Conservation (phyloP, 75 land plant genomes). For the Cupressus sempervirens region DNA sequence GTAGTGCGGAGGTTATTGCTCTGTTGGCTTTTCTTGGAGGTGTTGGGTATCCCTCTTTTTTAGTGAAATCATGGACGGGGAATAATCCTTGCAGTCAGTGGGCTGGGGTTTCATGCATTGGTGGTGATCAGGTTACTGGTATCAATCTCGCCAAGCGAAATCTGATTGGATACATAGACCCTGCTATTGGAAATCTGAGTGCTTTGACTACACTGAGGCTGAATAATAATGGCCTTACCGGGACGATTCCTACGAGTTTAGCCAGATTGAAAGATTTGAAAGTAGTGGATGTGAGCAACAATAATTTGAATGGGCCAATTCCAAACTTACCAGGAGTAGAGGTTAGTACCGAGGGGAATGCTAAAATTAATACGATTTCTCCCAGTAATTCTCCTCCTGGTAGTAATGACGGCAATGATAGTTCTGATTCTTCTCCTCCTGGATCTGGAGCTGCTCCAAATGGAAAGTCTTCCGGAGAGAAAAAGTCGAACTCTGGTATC, state of each 20-base stretch:
- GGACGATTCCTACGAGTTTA: slow-evolving; percentile 44
- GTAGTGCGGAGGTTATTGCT: slow-evolving; percentile 46
- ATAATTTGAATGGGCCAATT: slow-evolving; percentile 55
- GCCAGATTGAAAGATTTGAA: slow-evolving; percentile 18
- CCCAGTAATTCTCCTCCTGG: slow-evolving; percentile 15
- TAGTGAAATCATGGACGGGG: slow-evolving; percentile 70
- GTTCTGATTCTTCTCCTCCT: slow-evolving; percentile 11
- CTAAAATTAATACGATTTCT: slow-evolving; percentile 25
- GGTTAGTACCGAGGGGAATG: slow-evolving; percentile 41
- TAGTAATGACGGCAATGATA: not conserved
- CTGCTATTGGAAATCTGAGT: slow-evolving; percentile 58
- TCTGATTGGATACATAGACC: slow-evolving; percentile 55
- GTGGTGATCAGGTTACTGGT: slow-evolving; percentile 21
- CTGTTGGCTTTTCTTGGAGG: slow-evolving; percentile 56
- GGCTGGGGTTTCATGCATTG: slow-evolving; percentile 48
- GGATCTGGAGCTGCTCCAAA: not conserved
- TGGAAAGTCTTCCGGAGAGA: not conserved
- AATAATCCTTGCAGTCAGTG: slow-evolving; percentile 70
- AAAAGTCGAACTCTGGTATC: slow-evolving; percentile 14
- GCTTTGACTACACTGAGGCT: slow-evolving; percentile 35
- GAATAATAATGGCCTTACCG: slow-evolving; percentile 52
- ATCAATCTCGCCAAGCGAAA: slow-evolving; percentile 41
- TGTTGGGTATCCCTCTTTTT: slow-evolving; percentile 44
- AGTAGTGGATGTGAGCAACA: slow-evolving; percentile 67
- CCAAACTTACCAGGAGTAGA: slow-evolving; percentile 47